Base-by-base conservation (phyloP, 441 rosid species). In the Kokia cookei region DNA sequence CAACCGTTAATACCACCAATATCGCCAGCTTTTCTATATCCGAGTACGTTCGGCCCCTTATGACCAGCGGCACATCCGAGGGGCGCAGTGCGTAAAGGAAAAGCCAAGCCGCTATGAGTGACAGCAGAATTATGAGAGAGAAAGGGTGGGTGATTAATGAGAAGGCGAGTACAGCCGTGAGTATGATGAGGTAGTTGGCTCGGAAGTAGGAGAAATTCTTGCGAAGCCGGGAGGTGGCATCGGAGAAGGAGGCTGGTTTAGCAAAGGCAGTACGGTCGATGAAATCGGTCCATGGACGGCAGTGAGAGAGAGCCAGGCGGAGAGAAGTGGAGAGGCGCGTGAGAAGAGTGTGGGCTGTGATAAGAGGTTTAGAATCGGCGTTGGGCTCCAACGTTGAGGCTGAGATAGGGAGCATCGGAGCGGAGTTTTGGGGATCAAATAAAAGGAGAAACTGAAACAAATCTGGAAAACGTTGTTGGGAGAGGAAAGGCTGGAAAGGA, bases 91-190 rank as follows among this genome's bases (percentile, higher is more conserved):
- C 69, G 76, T 88, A 86, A 43, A 88, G 86, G 80, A 84, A 77
- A 66, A 88, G 82, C 90, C 92, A 88, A 27, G 92, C 84, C 61
- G 86, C 82, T 13, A 85, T 78, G 11, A 88, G 81, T 1, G 86
- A 82, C 17, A 85, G 74, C 42, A 88, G 86, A 45, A 82, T 82
- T 74, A 88, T 74, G 79, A 88, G 86, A 26, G 92, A 81, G 71
- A 85, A 82, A 24, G 90, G 92, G 65, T 86, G 92, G 12, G 90
- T 77, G 76, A 88, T 29, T 59, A 88, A 86, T 62, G 90, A 88
- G 42, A 73, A 55, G 1, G 86, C 88, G 60, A 88, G 84, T 19
- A 84, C 75, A 64, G 70, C 29, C n/a, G 86, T 82, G 66, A 88
- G 80, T 65, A 88, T 57, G 40, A 77, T 73, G 8, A 82, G 71